Percentiles rank a stretch among this genome's conserved stretches.
Evolutionary conservation across 305 asterid species (phyloP).

Genomic region (Fraxinus sp.): DNA sequence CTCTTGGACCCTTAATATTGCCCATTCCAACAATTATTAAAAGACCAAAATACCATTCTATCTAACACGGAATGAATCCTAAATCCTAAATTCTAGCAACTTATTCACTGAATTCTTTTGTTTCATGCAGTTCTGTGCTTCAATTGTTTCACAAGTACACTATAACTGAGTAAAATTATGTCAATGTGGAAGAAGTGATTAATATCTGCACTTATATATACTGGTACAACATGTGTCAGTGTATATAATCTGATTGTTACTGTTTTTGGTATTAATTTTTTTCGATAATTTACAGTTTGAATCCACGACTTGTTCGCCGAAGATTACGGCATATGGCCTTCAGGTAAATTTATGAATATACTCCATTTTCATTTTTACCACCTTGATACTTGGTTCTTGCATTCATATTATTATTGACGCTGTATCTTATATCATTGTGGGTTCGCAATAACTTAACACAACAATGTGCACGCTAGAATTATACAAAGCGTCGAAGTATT

Average conservation of each 20-base stretch:
- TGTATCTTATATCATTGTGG: neutral
- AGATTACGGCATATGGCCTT: constrained; percentile 82
- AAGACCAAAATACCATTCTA: neutral
- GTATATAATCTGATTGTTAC: neutral
- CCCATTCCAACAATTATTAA: neutral
- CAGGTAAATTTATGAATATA: constrained; percentile 48
- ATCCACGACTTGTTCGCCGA: constrained; percentile 81
- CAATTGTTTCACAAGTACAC: neutral
- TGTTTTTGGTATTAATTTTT: neutral
- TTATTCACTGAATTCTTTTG: neutral
- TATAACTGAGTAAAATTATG: neutral
- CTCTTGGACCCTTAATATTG: neutral
- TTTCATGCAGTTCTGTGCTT: neutral
- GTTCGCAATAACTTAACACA: neutral
- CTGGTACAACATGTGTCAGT: neutral
- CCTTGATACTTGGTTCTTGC: neutral
- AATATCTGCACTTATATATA: neutral
- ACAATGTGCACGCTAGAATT: neutral
- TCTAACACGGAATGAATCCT: neutral
- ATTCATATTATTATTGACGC: neutral
- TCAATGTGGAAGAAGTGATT: neutral
- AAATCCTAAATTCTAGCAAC: neutral
- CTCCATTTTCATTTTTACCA: neutral
- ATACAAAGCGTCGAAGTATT: neutral
- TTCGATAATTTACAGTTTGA: constrained; percentile 52